phyloP scores from a whole-genome alignment of 75 land plant genomes.

The Ceratopteris richardii region DNA sequence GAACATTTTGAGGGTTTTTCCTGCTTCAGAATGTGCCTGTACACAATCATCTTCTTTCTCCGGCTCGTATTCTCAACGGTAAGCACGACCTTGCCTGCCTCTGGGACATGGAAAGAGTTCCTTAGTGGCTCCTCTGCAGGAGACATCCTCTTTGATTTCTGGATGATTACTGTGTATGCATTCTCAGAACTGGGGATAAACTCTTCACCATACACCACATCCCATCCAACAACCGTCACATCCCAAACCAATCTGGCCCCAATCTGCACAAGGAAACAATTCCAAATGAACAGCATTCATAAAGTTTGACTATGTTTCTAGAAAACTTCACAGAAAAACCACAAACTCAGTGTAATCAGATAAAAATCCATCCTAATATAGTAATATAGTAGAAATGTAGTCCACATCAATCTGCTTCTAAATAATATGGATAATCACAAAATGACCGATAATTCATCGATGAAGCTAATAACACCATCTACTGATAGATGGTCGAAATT shows the following conservation, averaged over 20 bases:
- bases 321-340: too few species aligned
- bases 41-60: conserved; percentile 63
- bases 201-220: conserved; percentile 78
- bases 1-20: too few species aligned
- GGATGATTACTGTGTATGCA: conserved; percentile 65
- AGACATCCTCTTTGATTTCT: conserved; percentile 47
- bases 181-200: conserved; percentile 52
- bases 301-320: too few species aligned
- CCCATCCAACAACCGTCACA: conserved; percentile 80
- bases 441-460: too few species aligned
- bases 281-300: too few species aligned
- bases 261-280: conserved; percentile 27
- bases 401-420: too few species aligned
- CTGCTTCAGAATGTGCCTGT: conserved; percentile 34
- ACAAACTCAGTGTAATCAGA: too few species aligned
- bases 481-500: too few species aligned
- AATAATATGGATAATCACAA: too few species aligned
- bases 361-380: too few species aligned
- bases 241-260: conserved; percentile 82
- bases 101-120: conserved; percentile 53
- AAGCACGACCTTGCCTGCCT: conserved; percentile 65
- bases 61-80: conserved; percentile 68
- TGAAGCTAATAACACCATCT: too few species aligned
- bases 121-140: conserved; percentile 54
- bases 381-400: too few species aligned